These are phyloP conservation scores for Suillus hirtellus DNA, from an alignment of 768 basidiomycete species.

Conservation along the genomic window DNA sequence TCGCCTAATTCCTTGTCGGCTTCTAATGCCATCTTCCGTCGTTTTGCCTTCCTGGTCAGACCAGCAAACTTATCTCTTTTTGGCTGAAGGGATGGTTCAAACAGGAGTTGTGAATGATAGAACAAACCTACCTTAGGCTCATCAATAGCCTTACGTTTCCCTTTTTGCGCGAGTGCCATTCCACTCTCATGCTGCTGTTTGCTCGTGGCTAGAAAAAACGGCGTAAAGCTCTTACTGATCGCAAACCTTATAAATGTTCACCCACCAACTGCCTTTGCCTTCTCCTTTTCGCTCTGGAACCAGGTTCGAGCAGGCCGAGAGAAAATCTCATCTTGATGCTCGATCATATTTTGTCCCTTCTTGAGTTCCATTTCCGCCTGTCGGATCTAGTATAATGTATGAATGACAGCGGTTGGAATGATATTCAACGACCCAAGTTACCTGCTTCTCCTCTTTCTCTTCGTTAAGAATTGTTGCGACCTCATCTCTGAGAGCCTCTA, in stretches of 20 bases:
- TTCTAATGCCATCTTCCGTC: constrained; percentile 84
- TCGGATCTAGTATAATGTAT: constrained; percentile 54
- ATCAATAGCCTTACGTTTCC: constrained; percentile 38
- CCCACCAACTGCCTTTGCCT: constrained; percentile 74
- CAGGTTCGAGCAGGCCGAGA: constrained; percentile 95
- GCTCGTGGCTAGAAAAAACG: constrained; percentile 56
- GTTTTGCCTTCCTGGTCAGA: constrained; percentile 82
- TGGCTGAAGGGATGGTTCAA: constrained; percentile 42
- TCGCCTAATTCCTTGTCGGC: constrained; percentile 69
- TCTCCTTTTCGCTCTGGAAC: constrained; percentile 93
- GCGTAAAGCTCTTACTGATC: constrained; percentile 1
- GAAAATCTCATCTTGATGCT: constrained; percentile 90
- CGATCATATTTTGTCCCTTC: constrained; percentile 94
- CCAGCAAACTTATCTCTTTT: constrained; percentile 80
- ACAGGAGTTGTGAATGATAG: neutral
- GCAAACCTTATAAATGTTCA: constrained; percentile 11
- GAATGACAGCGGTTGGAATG: constrained; percentile 13
- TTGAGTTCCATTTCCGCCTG: constrained; percentile 94
- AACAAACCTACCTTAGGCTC: constrained; percentile 41
- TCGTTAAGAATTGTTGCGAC: constrained; percentile 80
- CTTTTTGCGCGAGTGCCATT: constrained; percentile 38
- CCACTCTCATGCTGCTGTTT: constrained; percentile 73
- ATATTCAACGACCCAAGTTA: constrained; percentile 31
- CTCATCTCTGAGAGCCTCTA: constrained; percentile 73
- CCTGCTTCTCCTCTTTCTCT: constrained; percentile 95